These are phyloP conservation scores for Pichia cephalocereana DNA, from an alignment of 805 yeast species.

Conservation along the genomic window DNA sequence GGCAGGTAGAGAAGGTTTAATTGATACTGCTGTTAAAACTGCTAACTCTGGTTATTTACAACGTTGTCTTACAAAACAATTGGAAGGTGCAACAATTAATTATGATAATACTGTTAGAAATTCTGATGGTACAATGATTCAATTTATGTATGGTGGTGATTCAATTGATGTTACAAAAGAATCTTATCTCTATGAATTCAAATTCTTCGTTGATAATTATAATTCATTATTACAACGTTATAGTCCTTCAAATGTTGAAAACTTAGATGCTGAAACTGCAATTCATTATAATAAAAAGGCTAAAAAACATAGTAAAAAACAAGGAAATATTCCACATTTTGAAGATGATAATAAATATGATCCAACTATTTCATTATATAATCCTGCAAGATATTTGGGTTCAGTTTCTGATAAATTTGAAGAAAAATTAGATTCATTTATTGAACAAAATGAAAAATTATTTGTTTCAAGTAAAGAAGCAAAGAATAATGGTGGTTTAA, in stretches of 20 bases:
- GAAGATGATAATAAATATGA: constrained; percentile 60
- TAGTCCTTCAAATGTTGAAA: constrained; percentile 69
- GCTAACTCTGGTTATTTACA: constrained; percentile 97
- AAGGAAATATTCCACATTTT: constrained; percentile 52
- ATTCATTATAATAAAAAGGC: constrained; percentile 72
- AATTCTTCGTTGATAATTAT: constrained; percentile 87
- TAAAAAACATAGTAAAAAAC: constrained; percentile 61
- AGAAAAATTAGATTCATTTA: constrained; percentile 63
- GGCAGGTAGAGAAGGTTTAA: constrained; percentile 99
- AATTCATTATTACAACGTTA: constrained; percentile 79
- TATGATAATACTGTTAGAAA: constrained; percentile 96
- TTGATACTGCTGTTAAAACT: constrained; percentile 98
- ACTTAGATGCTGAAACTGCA: constrained; percentile 81
- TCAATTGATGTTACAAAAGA: constrained; percentile 90
- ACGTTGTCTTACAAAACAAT: constrained; percentile 95
- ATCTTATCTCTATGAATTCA: constrained; percentile 87
- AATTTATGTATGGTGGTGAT: constrained; percentile 97
- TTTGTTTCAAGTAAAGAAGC: constrained; percentile 49
- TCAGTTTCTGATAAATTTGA: constrained; percentile 88
- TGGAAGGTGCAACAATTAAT: constrained; percentile 91
- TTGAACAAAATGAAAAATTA: constrained; percentile 43
- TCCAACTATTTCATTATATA: constrained; percentile 77
- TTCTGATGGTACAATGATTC: constrained; percentile 87
- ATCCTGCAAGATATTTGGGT: constrained; percentile 87
- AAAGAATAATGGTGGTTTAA: constrained; percentile 38